Percentiles rank a stretch among this genome's conserved stretches.
Evolutionary conservation across 2,329 filamentous ascomycete genomes (phyloP).

Genomic region (Talaromyces sp.): DNA sequence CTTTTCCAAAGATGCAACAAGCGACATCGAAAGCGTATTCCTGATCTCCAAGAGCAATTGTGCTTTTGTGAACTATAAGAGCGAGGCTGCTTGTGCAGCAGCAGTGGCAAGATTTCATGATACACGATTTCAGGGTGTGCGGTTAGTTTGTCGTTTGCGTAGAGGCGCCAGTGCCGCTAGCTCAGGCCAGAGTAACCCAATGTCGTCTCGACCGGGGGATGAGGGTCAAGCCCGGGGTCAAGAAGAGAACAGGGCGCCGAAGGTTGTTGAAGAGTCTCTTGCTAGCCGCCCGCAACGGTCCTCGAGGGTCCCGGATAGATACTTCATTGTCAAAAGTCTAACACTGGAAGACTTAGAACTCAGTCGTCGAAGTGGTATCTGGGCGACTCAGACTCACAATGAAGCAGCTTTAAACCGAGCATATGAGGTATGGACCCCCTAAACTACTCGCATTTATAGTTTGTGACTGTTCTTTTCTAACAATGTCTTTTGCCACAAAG

Average conservation of each 20-base stretch:
- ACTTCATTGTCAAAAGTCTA: conserved; percentile 89
- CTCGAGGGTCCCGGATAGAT: conserved; percentile 63
- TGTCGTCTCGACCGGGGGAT: conserved; percentile 30
- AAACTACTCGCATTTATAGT: background rate
- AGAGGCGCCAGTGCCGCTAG: conserved; percentile 49
- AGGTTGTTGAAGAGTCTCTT: background rate
- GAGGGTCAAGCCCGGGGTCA: conserved; percentile 18
- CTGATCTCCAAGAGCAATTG: conserved; percentile 97
- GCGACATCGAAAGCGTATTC: conserved; percentile 81
- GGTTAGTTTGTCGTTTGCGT: conserved; percentile 79
- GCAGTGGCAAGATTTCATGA: conserved; percentile 87
- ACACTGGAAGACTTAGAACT: conserved; percentile 86
- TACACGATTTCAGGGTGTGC: conserved; percentile 79
- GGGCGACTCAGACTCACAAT: conserved; percentile 94
- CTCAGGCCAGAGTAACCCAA: conserved; percentile 33
- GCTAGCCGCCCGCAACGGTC: conserved; percentile 4
- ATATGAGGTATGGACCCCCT: conserved; percentile 61
- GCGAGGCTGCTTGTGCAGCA: conserved; percentile 68
- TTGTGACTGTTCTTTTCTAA: background rate
- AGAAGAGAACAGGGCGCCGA: conserved; percentile 20
- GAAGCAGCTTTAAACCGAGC: conserved; percentile 79
- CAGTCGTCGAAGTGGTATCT: conserved; percentile 82
- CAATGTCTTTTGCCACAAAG: conserved; percentile 44
- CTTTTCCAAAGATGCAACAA: conserved; percentile 73
- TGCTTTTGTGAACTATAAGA: conserved; percentile 91